Base-by-base conservation (phyloP, 768 basidiomycete species). In the Epithele typhae region DNA sequence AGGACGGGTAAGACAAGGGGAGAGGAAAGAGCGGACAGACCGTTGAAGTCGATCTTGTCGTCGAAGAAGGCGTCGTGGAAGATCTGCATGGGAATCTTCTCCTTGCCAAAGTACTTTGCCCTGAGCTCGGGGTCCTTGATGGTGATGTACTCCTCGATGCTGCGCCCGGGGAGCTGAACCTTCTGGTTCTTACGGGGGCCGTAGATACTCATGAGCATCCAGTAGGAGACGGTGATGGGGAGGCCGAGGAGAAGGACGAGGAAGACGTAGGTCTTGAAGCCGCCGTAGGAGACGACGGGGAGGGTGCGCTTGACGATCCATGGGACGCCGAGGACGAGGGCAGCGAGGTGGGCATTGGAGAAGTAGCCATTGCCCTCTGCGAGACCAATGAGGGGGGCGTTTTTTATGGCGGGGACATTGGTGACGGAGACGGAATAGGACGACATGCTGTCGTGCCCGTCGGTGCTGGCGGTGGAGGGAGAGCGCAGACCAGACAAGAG, bases 21-120 rank as follows among this genome's bases (percentile, higher is more conserved):
- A 50, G 12, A 18, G 36, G 40, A 19, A 43, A 15, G 53, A 15
- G 24, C 9, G 11, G 10, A 65, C 76, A 33, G 36, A 88, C 95
- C 93, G 41, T 97, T 99, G 65, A 99, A 88, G 46, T 97, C 94
- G 51, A 94, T 81, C 70, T 97, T 97, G 40, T 85, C 85, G 40
- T 94, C 92, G 64, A 99, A 97, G 71, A 87, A 98, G 53, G 92
- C 90, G 73, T 99, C 96, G 63, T 98, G 86, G 76, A 96, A 95
- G 55, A 88, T 70, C 69, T 99, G 95, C 85, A 96, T 94, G 42
- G 93, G 93, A 48, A 99, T 97, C 69, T 96, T 98, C 57, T 82
- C 79, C 68, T 84, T 88, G 54, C 83, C 86, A 25, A 79, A 68
- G 71, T 94, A 98, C 49, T 81, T 73, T 24, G 75, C 73, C 72